phyloP scores from a whole-genome alignment of 1,139 yeast genomes.

The Geotrichum reessii region DNA sequence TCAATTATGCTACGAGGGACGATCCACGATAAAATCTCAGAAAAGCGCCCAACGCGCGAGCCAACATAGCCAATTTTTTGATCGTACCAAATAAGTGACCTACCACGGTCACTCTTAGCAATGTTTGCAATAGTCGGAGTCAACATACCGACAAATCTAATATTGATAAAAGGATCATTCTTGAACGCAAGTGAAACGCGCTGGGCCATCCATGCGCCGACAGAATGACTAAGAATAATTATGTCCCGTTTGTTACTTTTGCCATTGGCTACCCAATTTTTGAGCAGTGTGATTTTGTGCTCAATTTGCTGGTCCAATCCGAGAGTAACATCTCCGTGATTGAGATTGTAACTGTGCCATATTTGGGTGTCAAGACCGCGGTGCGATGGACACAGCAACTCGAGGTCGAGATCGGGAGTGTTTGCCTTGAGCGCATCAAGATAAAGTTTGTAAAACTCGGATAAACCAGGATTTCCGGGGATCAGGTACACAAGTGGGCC shows the following conservation, averaged over 20 bases:
- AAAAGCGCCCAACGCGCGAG: slow-evolving; percentile 16
- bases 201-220: slow-evolving; percentile 56
- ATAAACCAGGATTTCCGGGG: slow-evolving; percentile 67
- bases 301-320: slow-evolving; percentile 48
- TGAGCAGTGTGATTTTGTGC: slow-evolving; percentile 45
- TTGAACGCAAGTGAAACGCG: slow-evolving; percentile 38
- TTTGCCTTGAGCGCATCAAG: slow-evolving; percentile 42
- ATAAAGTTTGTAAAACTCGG: slow-evolving; percentile 52
- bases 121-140: slow-evolving; percentile 62
- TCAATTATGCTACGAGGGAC: slow-evolving; percentile 21
- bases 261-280: slow-evolving; percentile 28
- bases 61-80: slow-evolving; percentile 15
- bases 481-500: slow-evolving; percentile 46
- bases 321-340: slow-evolving; percentile 30
- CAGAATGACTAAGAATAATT: slow-evolving; percentile 53
- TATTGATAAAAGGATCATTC: slow-evolving; percentile 22
- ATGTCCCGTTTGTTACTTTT: slow-evolving; percentile 34
- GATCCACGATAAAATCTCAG: slow-evolving; percentile 24
- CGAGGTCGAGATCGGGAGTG: slow-evolving; percentile 38
- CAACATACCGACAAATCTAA: slow-evolving; percentile 49
- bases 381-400: slow-evolving; percentile 51
- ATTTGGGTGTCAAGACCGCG: slow-evolving; percentile 41
- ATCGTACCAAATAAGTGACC: slow-evolving; percentile 33
- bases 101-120: slow-evolving; percentile 49
- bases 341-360: slow-evolving; percentile 24